These are phyloP conservation scores for Aegilops sharonensis DNA, from an alignment of 176 grass and related monocot species.

Conservation along the genomic window DNA sequence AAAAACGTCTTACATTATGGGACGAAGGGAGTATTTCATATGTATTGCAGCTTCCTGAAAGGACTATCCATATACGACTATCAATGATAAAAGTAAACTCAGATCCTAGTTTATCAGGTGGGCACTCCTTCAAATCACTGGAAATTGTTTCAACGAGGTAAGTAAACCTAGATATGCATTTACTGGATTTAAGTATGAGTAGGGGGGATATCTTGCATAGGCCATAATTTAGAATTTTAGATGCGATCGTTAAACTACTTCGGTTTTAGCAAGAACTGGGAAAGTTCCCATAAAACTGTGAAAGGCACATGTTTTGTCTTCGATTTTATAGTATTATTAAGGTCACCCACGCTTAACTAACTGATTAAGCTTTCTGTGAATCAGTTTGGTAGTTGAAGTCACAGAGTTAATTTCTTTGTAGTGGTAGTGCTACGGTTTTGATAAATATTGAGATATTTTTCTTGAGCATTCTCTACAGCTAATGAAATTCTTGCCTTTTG, in stretches of 20 bases:
- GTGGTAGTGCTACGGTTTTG: background rate
- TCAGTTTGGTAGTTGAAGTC: background rate
- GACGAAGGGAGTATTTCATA: background rate
- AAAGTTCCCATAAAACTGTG: background rate
- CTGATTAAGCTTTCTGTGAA: background rate
- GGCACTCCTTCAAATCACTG: slow-evolving; percentile 48
- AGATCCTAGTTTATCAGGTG: slow-evolving; percentile 34
- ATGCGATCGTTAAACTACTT: background rate
- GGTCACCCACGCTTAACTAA: background rate
- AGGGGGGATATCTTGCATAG: background rate
- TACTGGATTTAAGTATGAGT: background rate
- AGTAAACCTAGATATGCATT: background rate
- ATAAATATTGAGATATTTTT: background rate
- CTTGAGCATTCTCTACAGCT: background rate
- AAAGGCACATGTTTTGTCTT: background rate
- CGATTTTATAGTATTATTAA: background rate
- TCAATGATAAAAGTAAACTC: slow-evolving; percentile 65
- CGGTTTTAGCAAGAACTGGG: background rate
- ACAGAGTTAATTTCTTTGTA: background rate
- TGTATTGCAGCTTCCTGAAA: slow-evolving; percentile 53
- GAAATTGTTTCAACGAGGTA: slow-evolving; percentile 70
- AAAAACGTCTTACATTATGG: too few relatives aligned
- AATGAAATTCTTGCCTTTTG: slow-evolving; percentile 9
- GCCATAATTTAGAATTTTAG: background rate
- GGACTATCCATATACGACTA: slow-evolving; percentile 48